Base-by-base conservation (phyloP, 441 rosid species). In the Theobroma grandiflorum region DNA sequence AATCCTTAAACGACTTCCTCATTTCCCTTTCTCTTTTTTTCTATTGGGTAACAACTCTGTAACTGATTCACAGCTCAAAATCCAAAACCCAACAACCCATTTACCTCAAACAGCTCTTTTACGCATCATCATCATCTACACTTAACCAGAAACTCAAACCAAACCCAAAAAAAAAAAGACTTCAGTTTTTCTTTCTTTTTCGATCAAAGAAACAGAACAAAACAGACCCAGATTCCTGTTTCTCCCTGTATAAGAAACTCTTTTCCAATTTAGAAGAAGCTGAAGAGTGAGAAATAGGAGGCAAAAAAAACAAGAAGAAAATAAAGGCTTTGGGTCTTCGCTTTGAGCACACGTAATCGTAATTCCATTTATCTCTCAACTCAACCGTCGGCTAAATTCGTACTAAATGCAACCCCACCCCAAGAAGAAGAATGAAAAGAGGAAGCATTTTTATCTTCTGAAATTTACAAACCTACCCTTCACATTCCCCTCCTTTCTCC, bases 1-100 rank as follows among this genome's bases (percentile, higher is more conserved):
- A 95, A 87, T 96, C 98, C 89, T 93, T 96, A 77, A 95, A 95
- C 65, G 94, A 96, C 84, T 96, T 96, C 89, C 98, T 80, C 98
- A 96, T 96, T 49, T 85, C 78, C 50, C 79, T 76, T 63, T 26
- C 49, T 26, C 43, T 43, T 45, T 63, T 45, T 42, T 55, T 45
- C 7, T 52, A 6, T 14, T 2, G 38, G 2, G 33, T 57, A 73
- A 69, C 53, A 79, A 52, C 78, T 76, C 73, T 64, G 47, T 72
- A 49, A 78, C 76, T 70, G 62, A 55, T 79, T 76, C 84, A 82
- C 75, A 67, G 81, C 76, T 77, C 78, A 50, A 37, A 47, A 50
- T 78, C 75, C 16, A 58, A 64, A 84, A 71, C 81, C 85, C 47
- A 74, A 70, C 58, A 8, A 76, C 71, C 80, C 84, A 74, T 74